These are phyloP conservation scores for Vigna unguiculata DNA, from an alignment of 306 rosid genomes.

Conservation along the genomic window DNA sequence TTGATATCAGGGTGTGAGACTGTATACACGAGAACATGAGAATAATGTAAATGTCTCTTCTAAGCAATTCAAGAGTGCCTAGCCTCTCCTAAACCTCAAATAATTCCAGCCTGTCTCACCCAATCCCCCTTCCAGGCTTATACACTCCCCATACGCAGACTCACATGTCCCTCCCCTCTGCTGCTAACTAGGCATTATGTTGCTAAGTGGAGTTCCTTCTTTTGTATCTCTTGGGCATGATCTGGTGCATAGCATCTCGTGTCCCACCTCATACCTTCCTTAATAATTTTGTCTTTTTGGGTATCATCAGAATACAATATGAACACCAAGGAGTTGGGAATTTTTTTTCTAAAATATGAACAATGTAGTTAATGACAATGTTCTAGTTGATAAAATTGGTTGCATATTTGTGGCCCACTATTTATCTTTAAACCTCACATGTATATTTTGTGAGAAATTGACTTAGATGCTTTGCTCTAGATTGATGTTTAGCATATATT, in stretches of 20 bases:
- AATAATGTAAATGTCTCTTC: not conserved
- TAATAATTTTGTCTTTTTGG: not conserved
- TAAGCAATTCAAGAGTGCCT: not conserved
- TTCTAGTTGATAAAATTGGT: constrained; percentile 27
- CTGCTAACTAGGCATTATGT: not conserved
- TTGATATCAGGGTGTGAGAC: not conserved
- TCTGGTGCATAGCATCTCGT: not conserved
- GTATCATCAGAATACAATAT: not conserved
- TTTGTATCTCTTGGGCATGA: not conserved
- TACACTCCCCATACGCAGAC: not conserved
- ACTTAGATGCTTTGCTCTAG: constrained; percentile 17
- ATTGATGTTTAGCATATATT: constrained; percentile 36
- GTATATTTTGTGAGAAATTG: constrained; percentile 18
- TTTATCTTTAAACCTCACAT: constrained; percentile 17
- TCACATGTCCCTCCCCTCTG: not conserved
- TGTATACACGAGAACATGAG: not conserved
- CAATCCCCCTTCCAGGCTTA: not conserved
- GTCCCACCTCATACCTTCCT: not conserved
- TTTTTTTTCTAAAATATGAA: not conserved
- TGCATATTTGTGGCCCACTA: constrained; percentile 3
- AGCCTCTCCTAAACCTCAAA: not conserved
- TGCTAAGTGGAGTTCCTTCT: not conserved
- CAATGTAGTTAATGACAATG: constrained; percentile 20
- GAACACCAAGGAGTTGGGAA: constrained; percentile 9
- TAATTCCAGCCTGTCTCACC: not conserved